Evolutionary conservation across 2,329 filamentous ascomycete species (phyloP), one percentile per base, ranked within the genome.

Genomic region (Pleurostoma richardsiae): DNA sequence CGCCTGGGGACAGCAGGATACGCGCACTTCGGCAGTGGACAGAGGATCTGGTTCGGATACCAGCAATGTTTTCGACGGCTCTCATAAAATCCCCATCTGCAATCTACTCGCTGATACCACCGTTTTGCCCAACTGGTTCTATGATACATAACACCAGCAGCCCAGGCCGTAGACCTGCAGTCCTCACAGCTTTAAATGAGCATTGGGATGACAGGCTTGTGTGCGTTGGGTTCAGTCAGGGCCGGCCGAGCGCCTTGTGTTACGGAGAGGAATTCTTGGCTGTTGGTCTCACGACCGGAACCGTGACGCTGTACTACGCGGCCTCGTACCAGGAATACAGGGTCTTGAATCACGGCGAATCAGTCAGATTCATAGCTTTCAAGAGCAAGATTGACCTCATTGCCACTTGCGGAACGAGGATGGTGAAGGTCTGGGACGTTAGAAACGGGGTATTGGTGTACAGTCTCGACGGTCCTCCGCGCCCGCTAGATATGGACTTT

Each of bases 51-150:
- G 47, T 54, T 29, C 54, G 63, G 7, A 56, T 66, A 40, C 46
- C 58, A 6, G 58, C 59, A 27, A 63, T 56, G 49, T 66, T 66
- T 43, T 52, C 55, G 5, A 51, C 56, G 4, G 57, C 56, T 30
- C 57, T 67, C 28, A 40, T 53, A 11, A 44, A 42, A 11, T 61
- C 53, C 3, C 63, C 63, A 4, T 57, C 58, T 8, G 49, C 59
- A 26, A 63, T 67, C 39, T 58, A 65, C 52, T 60, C 53, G 1
- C 36, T 59, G 10, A 59, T 67, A 31, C 53, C 56, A 7, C 60
- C 63, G 6, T 61, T 67, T 43, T 66, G 62, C 41, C 64, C 64
- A n/a, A n/a, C n/a, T n/a, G n/a, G n/a, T n/a, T 63, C 60, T 6
- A 53, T 56, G 43, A 42, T 62, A 27, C 51, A 53, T 49, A 55